Base-by-base conservation (phyloP, 257 asterid genomes). In the Gardenia jasminoides region DNA sequence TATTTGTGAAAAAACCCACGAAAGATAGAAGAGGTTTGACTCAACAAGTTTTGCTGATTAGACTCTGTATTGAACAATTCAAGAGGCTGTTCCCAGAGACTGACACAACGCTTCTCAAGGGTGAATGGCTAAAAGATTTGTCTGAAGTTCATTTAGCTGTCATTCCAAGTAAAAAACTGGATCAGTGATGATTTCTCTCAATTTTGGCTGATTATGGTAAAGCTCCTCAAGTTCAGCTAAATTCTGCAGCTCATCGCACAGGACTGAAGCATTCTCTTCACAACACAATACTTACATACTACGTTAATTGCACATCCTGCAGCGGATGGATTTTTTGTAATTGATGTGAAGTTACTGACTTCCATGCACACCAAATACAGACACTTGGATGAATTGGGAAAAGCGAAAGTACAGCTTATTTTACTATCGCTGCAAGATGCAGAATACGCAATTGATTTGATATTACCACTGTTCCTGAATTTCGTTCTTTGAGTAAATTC, bases 1-100 rank as follows among this genome's bases (percentile, higher is more conserved):
- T 82, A 89, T 94, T 66, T 94, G 98, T 78, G 96, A 92, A 88
- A 89, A 58, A 79, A 84, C 33, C 79, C 88, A 81, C 36, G 86
- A 80, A 61, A 86, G 83, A 75, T 76, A 59, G 74, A 75, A 73
- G 75, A 33, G 41, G 41, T 44, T 33, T 15, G 31, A 80, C 64
- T 56, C 64, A 22, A 24, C 74, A 58, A 46, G 66, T 10, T 69
- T 36, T 58, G 47, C 59, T 39, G 10, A 48, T 30, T 66, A 13
- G 70, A 46, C 31, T 61, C 26, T 65, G 39, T 26, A 41, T 28
- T 61, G 72, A 41, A 58, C 50, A 19, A 16, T 65, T 39, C 11
- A 30, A n/a, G 36, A 44, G 66, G 62, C n/a, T 36, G 58, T 36
- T 46, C 13, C 70, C 68, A 46, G 54, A 54, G 58, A 8, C 65